These are phyloP conservation scores for Austropuccinia psidii DNA, from an alignment of 1,284 basidiomycete genomes.

Conservation along the genomic window DNA sequence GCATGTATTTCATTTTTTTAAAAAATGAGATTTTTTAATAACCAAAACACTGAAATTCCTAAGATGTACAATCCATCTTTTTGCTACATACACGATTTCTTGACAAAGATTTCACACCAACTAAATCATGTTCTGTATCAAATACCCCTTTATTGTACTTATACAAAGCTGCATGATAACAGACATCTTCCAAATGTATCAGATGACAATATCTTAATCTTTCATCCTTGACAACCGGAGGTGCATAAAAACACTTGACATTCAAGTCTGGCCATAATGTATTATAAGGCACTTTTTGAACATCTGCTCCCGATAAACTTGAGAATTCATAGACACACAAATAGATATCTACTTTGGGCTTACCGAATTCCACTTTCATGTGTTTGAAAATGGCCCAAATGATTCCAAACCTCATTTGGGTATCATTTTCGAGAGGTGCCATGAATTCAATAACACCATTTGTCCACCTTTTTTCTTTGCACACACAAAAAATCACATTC, in stretches of 20 bases:
- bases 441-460: no score
- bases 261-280: constrained; percentile 11
- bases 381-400: no score
- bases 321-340: constrained; percentile 2
- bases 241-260: constrained; percentile 6
- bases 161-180: not conserved
- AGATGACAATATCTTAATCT: not conserved
- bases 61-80: no score
- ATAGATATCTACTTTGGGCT: constrained; percentile 1
- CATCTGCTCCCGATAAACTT: not conserved
- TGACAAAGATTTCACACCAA: constrained; percentile 20
- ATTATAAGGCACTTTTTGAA: not conserved
- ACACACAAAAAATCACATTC: no score
- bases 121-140: constrained; percentile 14
- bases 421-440: no score
- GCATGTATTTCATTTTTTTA: no score
- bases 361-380: no score
- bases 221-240: not conserved
- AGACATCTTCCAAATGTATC: constrained; percentile 1
- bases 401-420: no score
- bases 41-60: no score
- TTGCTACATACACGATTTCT: no score
- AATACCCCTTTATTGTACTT: not conserved
- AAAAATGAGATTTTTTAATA: no score
- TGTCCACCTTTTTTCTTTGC: no score